These are phyloP conservation scores for Thamnidium elegans DNA, from an alignment of 192 early-diverging fungal genomes.

Conservation along the genomic window DNA sequence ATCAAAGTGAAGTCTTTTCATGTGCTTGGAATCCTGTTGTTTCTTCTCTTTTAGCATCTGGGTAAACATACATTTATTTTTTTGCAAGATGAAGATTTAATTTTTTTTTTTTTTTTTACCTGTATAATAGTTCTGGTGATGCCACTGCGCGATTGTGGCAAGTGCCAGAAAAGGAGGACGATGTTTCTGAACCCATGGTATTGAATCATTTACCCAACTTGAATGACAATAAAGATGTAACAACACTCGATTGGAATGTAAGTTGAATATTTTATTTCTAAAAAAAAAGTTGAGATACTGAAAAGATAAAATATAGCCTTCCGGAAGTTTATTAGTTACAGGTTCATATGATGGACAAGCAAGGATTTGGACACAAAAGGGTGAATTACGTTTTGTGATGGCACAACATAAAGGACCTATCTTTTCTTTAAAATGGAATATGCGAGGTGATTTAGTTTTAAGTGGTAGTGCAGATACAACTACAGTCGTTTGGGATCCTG, in stretches of 20 bases:
- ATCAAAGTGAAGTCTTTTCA: slow-evolving; percentile 68
- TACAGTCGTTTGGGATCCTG: slow-evolving; percentile 83
- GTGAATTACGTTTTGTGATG: slow-evolving; percentile 59
- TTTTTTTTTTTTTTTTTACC: not conserved
- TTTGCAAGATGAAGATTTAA: not conserved
- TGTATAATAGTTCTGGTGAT: slow-evolving; percentile 64
- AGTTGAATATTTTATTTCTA: slow-evolving; percentile 16
- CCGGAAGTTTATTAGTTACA: slow-evolving; percentile 77
- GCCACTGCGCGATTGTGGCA: slow-evolving; percentile 87
- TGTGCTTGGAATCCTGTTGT: slow-evolving; percentile 78
- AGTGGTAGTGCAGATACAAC: slow-evolving; percentile 78
- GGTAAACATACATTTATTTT: slow-evolving; percentile 40
- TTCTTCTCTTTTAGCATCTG: slow-evolving; percentile 72
- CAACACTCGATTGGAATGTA: slow-evolving; percentile 85
- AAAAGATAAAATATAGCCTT: slow-evolving; percentile 46
- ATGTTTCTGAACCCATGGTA: slow-evolving; percentile 50
- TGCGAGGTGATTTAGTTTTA: slow-evolving; percentile 67
- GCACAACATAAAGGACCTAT: slow-evolving; percentile 77
- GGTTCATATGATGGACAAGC: slow-evolving; percentile 83
- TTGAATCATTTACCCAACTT: slow-evolving; percentile 52
- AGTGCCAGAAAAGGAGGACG: slow-evolving; percentile 50
- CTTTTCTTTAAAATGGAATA: slow-evolving; percentile 85
- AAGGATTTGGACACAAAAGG: slow-evolving; percentile 77
- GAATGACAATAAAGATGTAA: slow-evolving; percentile 69
- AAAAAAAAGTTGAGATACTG: not conserved